Base-by-base conservation (phyloP, 1,284 basidiomycete genomes). In the Stygiomarasmius scandens region DNA sequence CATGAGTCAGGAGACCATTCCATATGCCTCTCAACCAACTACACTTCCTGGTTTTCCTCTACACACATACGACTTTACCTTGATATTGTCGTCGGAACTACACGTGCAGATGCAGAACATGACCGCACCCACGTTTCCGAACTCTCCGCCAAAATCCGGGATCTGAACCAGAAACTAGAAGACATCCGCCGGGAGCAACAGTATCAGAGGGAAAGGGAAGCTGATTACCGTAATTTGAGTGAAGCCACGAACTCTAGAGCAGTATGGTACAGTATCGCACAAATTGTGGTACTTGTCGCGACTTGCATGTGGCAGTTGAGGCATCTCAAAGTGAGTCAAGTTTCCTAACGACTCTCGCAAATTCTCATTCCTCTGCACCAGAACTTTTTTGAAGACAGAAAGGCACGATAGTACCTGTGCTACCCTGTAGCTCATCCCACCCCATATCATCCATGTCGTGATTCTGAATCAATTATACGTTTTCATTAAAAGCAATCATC, bases 1-100 rank as follows among this genome's bases (percentile, higher is more conserved):
- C 94, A 98, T 74, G 94, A 96, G 62, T 84, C 95, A 56, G 96
- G 96, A 54, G 96, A 98, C 78, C 97, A 99, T 76, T 87, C 92
- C 56, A 97, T 99, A 71, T 99, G 97, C 72, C 83, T 99, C 53
- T 89, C 89, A 12, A 92, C 93, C 27, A 95, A 96, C 70, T 90
- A 93, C 70, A 81, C 89, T 6, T 86, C 91, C 5, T 95, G 92
- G 89, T 91, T 93, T 74, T 82, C 85, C 52, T 86, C 82, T 58
- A 90, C 93, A 1, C 95, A 98, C 71, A 92, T 99, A 61, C 92
- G 95, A 43, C 85, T 99, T 65, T 93, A 98, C 76, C 84, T 99
- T 63, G 97, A 99, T 68, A 84, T 99, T 57, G 88, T 93, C 56
- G 92, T 98, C 55, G 96, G 96, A 19, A 86, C 84, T 53, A 86